Evolutionary conservation across 768 basidiomycete species (phyloP), one percentile per base, ranked within the genome.

Genomic region (Phaffia tasmanica): DNA sequence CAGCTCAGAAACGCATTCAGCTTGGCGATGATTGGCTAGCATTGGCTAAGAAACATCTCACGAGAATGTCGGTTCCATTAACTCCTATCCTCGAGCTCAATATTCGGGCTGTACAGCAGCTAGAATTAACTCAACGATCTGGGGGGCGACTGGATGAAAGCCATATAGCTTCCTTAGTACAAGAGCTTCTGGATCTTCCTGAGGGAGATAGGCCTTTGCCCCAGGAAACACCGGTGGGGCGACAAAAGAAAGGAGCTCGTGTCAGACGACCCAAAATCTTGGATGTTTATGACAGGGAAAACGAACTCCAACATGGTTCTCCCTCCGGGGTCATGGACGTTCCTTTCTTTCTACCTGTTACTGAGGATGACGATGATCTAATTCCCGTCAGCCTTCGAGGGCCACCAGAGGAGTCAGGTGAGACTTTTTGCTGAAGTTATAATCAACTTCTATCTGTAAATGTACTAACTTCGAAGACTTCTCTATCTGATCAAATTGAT

Each of bases 1-100:
- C 50, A 19, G 63, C 63, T 3, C 54, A 64, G 35, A 54, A 48
- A 18, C 50, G 51, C 35, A 64, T 64, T 35, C 63, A 64, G 42
- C 63, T 64, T 35, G 63, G 35, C 9, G 63, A 64, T 21, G 63
- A 64, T 16, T 64, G 63, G 63, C 25, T 21, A 2, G 63, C 63
- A 25, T 53, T 64, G 25, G 63, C 63, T 7, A 56, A 48, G 25
- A 51, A 53, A 56, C 57, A 64, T 56, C 55, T 64, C 25, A 21
- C 2, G 4, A 55, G 23, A 6, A 23, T 48, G 19, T 19, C 30
- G 4, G 49, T 64, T 46, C 25, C 29, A 11, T 42, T 64, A 35
- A 64, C 54, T 25, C 11, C 15, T 21, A 21, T 48, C 18, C 63
- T 64, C 42, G 63, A 35, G 25, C 55, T 23, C 19, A 47, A 64